phyloP scores from a whole-genome alignment of 1,139 yeast genomes.

The Diutina mesorugosa region DNA sequence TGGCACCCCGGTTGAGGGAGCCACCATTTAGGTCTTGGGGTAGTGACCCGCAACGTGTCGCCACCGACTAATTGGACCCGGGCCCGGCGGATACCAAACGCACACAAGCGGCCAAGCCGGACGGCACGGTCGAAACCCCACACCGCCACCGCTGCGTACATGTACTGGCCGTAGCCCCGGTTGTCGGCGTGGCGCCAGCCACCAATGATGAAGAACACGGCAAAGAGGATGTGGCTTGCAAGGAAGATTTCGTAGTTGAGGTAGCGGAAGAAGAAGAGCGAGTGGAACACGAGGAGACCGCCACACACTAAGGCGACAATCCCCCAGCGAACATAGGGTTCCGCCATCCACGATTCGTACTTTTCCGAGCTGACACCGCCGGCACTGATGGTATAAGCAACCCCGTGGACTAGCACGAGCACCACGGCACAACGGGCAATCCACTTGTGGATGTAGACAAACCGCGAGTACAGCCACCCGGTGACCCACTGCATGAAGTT shows the following conservation, averaged over 20 bases:
- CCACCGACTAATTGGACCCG: constrained; percentile 32
- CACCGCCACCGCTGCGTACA: constrained; percentile 25
- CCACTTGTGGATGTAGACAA: constrained; percentile 28
- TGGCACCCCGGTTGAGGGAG: constrained; percentile 48
- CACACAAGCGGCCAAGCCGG: constrained; percentile 31
- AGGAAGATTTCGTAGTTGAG: constrained; percentile 33
- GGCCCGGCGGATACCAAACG: constrained; percentile 40
- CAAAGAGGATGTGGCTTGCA: constrained; percentile 25
- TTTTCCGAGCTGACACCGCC: constrained; percentile 15
- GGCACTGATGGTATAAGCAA: constrained; percentile 31
- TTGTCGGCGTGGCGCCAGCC: constrained; percentile 29
- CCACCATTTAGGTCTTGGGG: constrained; percentile 30
- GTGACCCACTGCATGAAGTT: constrained; percentile 44
- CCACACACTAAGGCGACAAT: constrained; percentile 29
- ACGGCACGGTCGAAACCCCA: constrained; percentile 31
- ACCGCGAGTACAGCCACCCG: constrained; percentile 33
- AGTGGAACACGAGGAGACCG: constrained; percentile 26
- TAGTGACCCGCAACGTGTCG: constrained; percentile 28
- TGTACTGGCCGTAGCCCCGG: constrained; percentile 23
- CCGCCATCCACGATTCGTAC: constrained; percentile 21
- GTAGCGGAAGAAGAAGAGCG: constrained; percentile 24
- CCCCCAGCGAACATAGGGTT: constrained; percentile 42
- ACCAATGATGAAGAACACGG: constrained; percentile 28
- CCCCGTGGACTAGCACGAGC: constrained; percentile 36
- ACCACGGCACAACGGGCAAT: constrained; percentile 28